Evolutionary conservation across 352 stramenopile genomes (phyloP).

Genomic region (Discostella stelligera): DNA sequence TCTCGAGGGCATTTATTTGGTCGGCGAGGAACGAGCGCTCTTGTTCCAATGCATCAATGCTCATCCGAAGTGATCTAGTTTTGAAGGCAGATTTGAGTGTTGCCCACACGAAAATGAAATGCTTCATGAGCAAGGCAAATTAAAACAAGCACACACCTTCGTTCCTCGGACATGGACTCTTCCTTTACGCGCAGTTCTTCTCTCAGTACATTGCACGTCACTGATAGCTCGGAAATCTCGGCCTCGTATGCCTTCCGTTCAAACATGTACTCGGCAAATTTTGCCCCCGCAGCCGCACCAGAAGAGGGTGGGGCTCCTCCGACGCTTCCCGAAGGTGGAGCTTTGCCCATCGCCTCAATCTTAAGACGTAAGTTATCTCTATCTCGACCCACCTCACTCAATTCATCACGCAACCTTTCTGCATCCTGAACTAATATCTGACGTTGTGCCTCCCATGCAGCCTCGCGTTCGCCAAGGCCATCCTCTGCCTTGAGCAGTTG

Average conservation of each 20-base stretch:
- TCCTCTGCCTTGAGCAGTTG: constrained; percentile 73
- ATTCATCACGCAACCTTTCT: constrained; percentile 65
- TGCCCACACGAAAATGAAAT: not conserved
- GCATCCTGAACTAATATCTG: constrained; percentile 79
- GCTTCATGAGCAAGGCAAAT: not conserved
- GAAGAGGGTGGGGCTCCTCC: not conserved
- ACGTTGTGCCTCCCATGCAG: constrained; percentile 76
- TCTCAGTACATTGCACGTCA: constrained; percentile 73
- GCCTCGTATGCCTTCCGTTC: constrained; percentile 80
- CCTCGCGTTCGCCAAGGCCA: constrained; percentile 69
- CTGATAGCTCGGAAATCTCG: constrained; percentile 72
- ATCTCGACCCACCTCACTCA: constrained; percentile 81
- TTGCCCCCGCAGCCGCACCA: constrained; percentile 24
- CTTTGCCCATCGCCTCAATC: constrained; percentile 40
- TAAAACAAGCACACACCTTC: constrained; percentile 14
- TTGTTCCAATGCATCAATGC: constrained; percentile 68
- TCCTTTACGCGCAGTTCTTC: constrained; percentile 78
- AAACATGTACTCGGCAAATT: constrained; percentile 63
- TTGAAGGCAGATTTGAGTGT: not conserved
- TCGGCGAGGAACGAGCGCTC: constrained; percentile 84
- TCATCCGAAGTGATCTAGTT: constrained; percentile 40
- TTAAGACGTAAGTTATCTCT: constrained; percentile 89
- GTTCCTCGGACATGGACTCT: constrained; percentile 52
- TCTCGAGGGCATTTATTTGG: constrained; percentile 86
- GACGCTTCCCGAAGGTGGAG: not conserved